These are phyloP conservation scores for Ceratocystis diversiconidia DNA, from an alignment of 2,329 filamentous ascomycete genomes.

Conservation along the genomic window DNA sequence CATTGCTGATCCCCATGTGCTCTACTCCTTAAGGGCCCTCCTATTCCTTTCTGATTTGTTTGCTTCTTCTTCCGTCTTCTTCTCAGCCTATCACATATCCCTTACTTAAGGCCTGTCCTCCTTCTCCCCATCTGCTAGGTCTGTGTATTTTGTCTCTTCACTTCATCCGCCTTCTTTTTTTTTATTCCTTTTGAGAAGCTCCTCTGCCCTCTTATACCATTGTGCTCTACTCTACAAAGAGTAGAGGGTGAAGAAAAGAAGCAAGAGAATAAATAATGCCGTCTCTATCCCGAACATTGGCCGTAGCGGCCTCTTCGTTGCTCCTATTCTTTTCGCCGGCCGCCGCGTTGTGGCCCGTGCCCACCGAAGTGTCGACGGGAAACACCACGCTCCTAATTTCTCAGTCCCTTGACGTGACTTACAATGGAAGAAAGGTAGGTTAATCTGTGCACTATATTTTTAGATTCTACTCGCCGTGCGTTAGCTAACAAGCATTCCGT, in stretches of 20 bases:
- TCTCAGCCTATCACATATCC: background rate
- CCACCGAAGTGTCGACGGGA: constrained; percentile 37
- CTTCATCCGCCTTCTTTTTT: background rate
- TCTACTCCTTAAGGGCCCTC: background rate
- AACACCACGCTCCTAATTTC: constrained; percentile 40
- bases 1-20: background rate
- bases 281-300: constrained; percentile 7
- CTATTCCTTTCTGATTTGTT: background rate
- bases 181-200: background rate
- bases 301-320: constrained; percentile 6
- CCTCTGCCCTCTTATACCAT: background rate
- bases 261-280: constrained; percentile 12
- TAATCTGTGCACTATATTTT: constrained; percentile 26
- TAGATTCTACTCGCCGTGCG: constrained; percentile 17
- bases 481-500: background rate
- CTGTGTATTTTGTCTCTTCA: too few relatives aligned
- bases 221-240: background rate
- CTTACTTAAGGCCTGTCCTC: too few relatives aligned
- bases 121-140: too few relatives aligned
- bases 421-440: constrained; percentile 44
- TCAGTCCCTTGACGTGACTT: constrained; percentile 38
- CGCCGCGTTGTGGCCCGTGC: constrained; percentile 40
- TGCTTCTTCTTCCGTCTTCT: background rate
- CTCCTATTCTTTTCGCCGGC: constrained; percentile 28
- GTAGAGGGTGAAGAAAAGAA: background rate